These are phyloP conservation scores for Neurospora intermedia DNA, from an alignment of 495 filamentous ascomycete genomes.

Conservation along the genomic window DNA sequence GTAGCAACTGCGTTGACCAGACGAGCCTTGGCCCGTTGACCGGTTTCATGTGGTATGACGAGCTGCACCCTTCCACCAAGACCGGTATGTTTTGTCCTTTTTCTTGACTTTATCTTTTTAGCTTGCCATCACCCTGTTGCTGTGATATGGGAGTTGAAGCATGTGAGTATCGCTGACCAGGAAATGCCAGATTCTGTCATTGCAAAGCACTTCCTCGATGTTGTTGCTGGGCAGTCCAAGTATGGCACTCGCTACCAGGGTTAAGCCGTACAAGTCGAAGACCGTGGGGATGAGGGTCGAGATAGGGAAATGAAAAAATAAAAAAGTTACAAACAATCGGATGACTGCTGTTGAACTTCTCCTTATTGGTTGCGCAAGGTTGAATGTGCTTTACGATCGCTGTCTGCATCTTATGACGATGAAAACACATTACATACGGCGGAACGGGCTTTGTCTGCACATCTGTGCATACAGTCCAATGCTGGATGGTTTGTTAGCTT, in stretches of 20 bases:
- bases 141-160: background rate
- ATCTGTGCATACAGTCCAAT: too few species aligned
- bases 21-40: constrained; percentile 17
- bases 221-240: constrained; percentile 44
- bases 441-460: too few species aligned
- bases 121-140: constrained; percentile 31
- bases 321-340: background rate
- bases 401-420: too few species aligned
- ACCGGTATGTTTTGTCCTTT: constrained; percentile 34
- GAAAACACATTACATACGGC: too few species aligned
- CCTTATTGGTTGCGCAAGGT: too few species aligned
- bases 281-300: background rate
- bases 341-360: background rate
- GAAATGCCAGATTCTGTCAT: constrained; percentile 29
- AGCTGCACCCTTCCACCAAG: constrained; percentile 56
- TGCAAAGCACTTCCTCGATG: constrained; percentile 49
- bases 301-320: background rate
- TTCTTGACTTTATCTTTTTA: constrained; percentile 26
- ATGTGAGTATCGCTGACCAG: constrained; percentile 1
- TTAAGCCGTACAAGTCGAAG: background rate
- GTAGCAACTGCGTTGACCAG: constrained; percentile 22
- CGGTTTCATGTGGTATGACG: constrained; percentile 46
- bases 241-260: constrained; percentile 34
- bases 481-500: too few species aligned
- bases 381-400: too few species aligned